Evolutionary conservation across 345 rosid species (phyloP), one percentile per base, ranked within the genome.

Genomic region (Anastatica hierochuntica): DNA sequence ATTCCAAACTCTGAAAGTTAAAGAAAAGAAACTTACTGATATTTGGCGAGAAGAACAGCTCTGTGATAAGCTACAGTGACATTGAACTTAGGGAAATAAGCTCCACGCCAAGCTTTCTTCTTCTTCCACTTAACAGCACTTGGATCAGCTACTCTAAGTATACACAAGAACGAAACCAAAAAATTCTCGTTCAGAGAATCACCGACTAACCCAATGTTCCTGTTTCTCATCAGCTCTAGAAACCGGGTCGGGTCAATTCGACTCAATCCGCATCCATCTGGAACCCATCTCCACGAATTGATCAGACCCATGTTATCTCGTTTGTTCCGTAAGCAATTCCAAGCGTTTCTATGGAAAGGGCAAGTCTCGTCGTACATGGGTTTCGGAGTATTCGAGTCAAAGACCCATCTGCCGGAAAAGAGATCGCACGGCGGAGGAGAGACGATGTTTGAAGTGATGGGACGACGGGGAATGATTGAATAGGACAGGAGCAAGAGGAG

Each of bases 31-130:
- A 7, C 79, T 71, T 66, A 85, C 90, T 80, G 62, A 41, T 90
- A 85, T 53, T 67, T 78, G 10, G 95, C 81, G 26, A 85, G 75
- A 76, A 90, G 73, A 50, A 85, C 97, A 10, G 94, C 88, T 4
- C 90, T 69, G 62, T 90, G 97, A 78, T 90, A 90, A 2, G 82
- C 94, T 31, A 83, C 90, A 0, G 88, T 83, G 55, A 83, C 90
- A 64, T 83, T 90, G 27, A 61, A 90, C 23, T 67, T 72, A 5
- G 97, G 97, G 44, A 85, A 90, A 56, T 72, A 80, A 68, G 77
- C 90, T 16, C 97, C 97, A 60, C 94, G 77, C 97, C 95, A 90
- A 60, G 97, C 94, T n/a, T 87, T 82, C 35, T 77, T 90, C 76
- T 58, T 86, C 71, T 90, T 90, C 94, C 97, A 86, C 62, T 80